phyloP scores from a whole-genome alignment of 2,329 filamentous ascomycete genomes.

The Phyllosticta citribraziliensis region DNA sequence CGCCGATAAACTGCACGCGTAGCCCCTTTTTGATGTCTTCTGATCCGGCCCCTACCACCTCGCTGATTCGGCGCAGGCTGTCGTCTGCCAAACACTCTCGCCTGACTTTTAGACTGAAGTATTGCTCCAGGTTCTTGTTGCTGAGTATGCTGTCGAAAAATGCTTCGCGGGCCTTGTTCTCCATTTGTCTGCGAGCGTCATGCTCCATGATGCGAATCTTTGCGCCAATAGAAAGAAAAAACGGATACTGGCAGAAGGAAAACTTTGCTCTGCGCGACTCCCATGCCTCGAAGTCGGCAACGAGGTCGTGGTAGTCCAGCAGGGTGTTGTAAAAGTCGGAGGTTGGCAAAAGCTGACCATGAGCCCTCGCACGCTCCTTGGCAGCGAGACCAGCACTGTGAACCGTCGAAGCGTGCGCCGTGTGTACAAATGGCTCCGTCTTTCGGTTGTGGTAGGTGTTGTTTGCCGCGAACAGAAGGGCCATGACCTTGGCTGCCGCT shows the following conservation, averaged over 20 bases:
- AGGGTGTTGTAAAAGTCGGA: constrained; percentile 83
- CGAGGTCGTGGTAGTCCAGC: constrained; percentile 75
- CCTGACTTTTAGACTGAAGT: constrained; percentile 66
- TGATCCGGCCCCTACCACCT: constrained; percentile 67
- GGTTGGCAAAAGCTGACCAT: constrained; percentile 63
- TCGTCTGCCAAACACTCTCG: constrained; percentile 83
- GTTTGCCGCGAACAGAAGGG: constrained; percentile 74
- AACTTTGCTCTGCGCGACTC: constrained; percentile 66
- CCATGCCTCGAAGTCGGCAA: constrained; percentile 82
- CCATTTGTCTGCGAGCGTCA: constrained; percentile 82
- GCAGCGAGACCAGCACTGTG: constrained; percentile 29
- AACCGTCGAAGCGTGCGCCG: not conserved
- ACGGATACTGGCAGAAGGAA: constrained; percentile 85
- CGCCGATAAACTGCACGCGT: constrained; percentile 73
- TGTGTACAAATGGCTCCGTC: constrained; percentile 1
- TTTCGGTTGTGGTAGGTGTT: constrained; percentile 33
- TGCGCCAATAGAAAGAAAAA: constrained; percentile 82
- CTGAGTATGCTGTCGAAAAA: constrained; percentile 85
- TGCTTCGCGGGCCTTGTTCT: constrained; percentile 74
- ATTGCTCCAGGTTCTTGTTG: constrained; percentile 62
- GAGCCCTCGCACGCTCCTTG: constrained; percentile 36
- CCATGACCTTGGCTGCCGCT: constrained; percentile 69
- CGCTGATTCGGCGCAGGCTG: constrained; percentile 73
- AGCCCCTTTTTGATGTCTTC: constrained; percentile 88
- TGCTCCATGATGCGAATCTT: constrained; percentile 87